These are phyloP conservation scores for Neurospora sp. DNA, from an alignment of 495 filamentous ascomycete genomes.

Conservation along the genomic window DNA sequence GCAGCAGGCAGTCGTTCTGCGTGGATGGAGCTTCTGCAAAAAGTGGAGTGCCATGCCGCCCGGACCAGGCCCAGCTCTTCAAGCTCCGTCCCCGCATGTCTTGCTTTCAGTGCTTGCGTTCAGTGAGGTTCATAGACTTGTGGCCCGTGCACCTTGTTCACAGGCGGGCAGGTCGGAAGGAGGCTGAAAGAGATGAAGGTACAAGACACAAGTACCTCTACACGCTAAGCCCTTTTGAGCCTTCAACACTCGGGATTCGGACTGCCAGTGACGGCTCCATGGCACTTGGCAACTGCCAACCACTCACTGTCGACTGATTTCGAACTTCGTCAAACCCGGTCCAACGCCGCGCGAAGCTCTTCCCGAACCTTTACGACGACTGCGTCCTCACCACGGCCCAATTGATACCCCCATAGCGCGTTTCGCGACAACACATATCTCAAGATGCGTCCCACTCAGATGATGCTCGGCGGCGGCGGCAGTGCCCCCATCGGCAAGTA, in stretches of 20 bases:
- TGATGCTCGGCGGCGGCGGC: constrained; percentile 43
- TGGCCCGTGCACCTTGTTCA: neutral
- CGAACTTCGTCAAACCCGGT: constrained; percentile 6
- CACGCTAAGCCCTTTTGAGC: constrained; percentile 32
- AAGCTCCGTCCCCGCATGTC: neutral
- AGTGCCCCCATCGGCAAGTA: constrained; percentile 50
- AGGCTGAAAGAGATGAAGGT: constrained; percentile 5
- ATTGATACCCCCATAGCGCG: constrained; percentile 20
- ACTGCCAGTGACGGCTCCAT: neutral
- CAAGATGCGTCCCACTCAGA: constrained; percentile 55
- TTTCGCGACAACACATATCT: constrained; percentile 15
- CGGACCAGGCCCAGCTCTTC: neutral
- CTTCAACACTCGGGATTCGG: neutral
- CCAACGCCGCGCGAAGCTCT: constrained; percentile 12
- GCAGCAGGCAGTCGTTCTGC: neutral
- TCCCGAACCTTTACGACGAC: constrained; percentile 7
- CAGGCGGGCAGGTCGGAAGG: neutral
- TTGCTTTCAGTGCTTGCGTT: neutral
- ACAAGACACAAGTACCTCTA: too few relatives aligned
- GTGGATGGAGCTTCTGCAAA: neutral
- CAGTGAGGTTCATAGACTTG: neutral
- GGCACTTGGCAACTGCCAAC: constrained; percentile 1
- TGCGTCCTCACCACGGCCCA: constrained; percentile 10
- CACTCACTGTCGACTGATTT: constrained; percentile 19
- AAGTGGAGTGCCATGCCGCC: neutral